Evolutionary conservation across 2,329 filamentous ascomycete genomes (phyloP).

Genomic region (Alternaria gaisen): DNA sequence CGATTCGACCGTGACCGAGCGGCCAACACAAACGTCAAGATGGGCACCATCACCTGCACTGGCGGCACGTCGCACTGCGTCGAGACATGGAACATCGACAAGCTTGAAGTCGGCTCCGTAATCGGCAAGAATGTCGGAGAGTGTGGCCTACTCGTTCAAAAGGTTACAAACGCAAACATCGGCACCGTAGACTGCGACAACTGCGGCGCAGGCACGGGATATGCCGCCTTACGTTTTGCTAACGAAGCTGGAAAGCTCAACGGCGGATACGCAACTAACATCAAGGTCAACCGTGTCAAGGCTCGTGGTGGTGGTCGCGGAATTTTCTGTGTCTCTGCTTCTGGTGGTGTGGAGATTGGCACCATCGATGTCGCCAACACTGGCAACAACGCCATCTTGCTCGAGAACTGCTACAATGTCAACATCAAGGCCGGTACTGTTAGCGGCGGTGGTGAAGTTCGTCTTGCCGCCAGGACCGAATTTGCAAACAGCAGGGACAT

Average conservation of each 20-base stretch:
- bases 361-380: slow-evolving; percentile 62
- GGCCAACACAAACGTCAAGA: slow-evolving; percentile 63
- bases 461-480: slow-evolving; percentile 62
- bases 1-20: slow-evolving; percentile 66
- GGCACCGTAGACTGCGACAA: slow-evolving; percentile 66
- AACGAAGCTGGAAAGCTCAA: slow-evolving; percentile 64
- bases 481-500: slow-evolving; percentile 65
- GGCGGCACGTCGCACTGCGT: slow-evolving; percentile 66
- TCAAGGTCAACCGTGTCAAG: slow-evolving; percentile 62
- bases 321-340: slow-evolving; percentile 66
- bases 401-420: slow-evolving; percentile 69
- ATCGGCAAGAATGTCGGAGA: slow-evolving; percentile 65
- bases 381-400: slow-evolving; percentile 65
- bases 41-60: slow-evolving; percentile 62
- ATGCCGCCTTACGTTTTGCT: slow-evolving; percentile 66
- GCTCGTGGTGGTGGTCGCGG: slow-evolving; percentile 66
- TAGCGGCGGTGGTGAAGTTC: slow-evolving; percentile 64
- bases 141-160: slow-evolving; percentile 65
- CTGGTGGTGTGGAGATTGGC: slow-evolving; percentile 62
- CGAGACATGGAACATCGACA: slow-evolving; percentile 68
- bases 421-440: slow-evolving; percentile 62
- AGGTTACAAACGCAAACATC: slow-evolving; percentile 61
- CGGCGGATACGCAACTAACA: slow-evolving; percentile 62
- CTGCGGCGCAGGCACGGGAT: slow-evolving; percentile 62
- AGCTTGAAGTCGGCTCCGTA: slow-evolving; percentile 61